Conservation (phyloP, 805 yeast species). For the Kurtzmaniella cleridarum region DNA sequence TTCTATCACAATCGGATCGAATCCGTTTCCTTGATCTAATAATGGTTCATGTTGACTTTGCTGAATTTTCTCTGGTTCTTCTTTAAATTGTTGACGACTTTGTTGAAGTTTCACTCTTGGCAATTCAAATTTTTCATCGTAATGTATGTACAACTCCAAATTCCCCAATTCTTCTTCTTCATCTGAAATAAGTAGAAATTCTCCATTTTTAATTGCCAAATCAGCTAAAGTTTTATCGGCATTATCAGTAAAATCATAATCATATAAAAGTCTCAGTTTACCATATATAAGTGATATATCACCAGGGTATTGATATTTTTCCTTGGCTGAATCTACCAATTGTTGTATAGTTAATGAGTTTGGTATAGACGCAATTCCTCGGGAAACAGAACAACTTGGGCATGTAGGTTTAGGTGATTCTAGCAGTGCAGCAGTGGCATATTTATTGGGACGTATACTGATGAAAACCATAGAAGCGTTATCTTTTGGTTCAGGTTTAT, state of each 20-base stretch:
- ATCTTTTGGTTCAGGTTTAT: slow-evolving; percentile 7
- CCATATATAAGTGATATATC: slow-evolving; percentile 60
- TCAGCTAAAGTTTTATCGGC: slow-evolving; percentile 41
- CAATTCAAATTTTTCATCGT: slow-evolving; percentile 10
- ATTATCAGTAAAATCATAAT: slow-evolving; percentile 85
- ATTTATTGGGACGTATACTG: slow-evolving; percentile 49
- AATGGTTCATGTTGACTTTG: slow-evolving; percentile 5
- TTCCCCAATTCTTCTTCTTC: slow-evolving; percentile 66
- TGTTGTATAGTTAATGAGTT: slow-evolving; percentile 33
- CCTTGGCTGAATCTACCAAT: slow-evolving; percentile 47
- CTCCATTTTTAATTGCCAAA: slow-evolving; percentile 56
- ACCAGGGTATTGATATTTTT: slow-evolving; percentile 46
- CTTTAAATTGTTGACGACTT: slow-evolving; percentile 10
- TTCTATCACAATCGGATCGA: slow-evolving; percentile 7
- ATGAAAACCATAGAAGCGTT: slow-evolving; percentile 31
- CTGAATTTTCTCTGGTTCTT: slow-evolving; percentile 6
- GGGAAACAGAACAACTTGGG: slow-evolving; percentile 53
- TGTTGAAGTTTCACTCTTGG: slow-evolving; percentile 10
- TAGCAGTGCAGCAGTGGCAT: slow-evolving; percentile 59
- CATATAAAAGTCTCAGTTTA: slow-evolving; percentile 62
- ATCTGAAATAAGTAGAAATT: slow-evolving; percentile 66
- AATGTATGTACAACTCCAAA: slow-evolving; percentile 51
- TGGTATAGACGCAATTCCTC: slow-evolving; percentile 44
- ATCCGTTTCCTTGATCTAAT: slow-evolving; percentile 1
- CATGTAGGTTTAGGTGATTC: slow-evolving; percentile 67